Conservation (phyloP, 768 basidiomycete species). For the Lyophyllum semitale region DNA sequence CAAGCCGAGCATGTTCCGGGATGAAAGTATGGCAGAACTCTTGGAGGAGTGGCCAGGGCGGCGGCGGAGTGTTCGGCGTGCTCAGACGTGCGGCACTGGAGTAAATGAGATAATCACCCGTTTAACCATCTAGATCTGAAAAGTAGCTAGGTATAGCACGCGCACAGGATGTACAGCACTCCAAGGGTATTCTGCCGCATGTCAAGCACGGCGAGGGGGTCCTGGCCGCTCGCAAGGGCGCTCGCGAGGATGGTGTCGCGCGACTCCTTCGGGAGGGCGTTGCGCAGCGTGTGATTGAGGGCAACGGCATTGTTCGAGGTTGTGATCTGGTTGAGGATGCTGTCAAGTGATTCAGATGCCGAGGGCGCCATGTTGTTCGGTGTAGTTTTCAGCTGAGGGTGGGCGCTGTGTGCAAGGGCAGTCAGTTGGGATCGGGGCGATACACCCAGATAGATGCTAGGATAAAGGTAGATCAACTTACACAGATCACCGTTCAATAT, state of each 20-base stretch:
- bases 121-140: neutral
- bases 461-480: too few species aligned
- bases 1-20: constrained; percentile 63
- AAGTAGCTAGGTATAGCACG: neutral
- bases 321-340: constrained; percentile 48
- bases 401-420: neutral
- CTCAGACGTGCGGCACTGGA: constrained; percentile 61
- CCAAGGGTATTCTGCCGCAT: constrained; percentile 60
- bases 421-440: too few species aligned
- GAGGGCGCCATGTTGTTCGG: neutral
- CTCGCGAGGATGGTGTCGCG: constrained; percentile 59
- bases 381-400: too few species aligned
- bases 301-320: constrained; percentile 34
- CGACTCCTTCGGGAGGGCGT: constrained; percentile 54
- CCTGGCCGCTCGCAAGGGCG: constrained; percentile 57
- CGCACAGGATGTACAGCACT: constrained; percentile 74
- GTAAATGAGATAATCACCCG: neutral
- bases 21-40: constrained; percentile 66
- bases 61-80: constrained; percentile 37
- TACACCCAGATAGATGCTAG: too few species aligned
- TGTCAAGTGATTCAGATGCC: constrained; percentile 27
- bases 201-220: constrained; percentile 66
- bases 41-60: constrained; percentile 43
- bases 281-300: constrained; percentile 47
- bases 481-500: too few species aligned